Evolutionary conservation across 2,329 filamentous ascomycete species (phyloP).

Genomic region (Torrubiella hemipterigena): DNA sequence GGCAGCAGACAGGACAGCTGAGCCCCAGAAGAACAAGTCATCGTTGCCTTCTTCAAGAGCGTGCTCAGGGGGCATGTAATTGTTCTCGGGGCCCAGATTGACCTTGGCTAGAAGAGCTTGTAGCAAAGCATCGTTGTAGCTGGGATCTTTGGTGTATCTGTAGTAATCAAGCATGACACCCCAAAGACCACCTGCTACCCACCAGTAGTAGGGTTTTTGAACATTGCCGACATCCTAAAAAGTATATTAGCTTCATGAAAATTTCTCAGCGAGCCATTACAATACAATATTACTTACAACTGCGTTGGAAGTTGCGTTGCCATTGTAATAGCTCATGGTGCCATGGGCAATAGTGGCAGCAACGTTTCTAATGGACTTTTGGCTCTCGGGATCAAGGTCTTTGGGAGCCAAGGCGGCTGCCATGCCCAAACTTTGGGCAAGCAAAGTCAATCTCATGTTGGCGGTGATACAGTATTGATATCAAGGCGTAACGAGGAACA

Average conservation of each 20-base stretch:
- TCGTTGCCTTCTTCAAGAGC: constrained; percentile 52
- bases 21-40: constrained; percentile 57
- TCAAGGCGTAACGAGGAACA: no score
- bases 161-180: constrained; percentile 61
- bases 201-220: constrained; percentile 57
- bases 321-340: constrained; percentile 52
- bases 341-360: constrained; percentile 48
- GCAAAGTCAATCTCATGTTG: no score
- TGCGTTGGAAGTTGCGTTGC: constrained; percentile 42
- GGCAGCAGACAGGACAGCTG: constrained; percentile 50
- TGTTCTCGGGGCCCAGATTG: constrained; percentile 41
- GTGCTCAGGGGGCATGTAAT: constrained; percentile 49
- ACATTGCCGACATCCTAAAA: constrained; percentile 46
- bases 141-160: constrained; percentile 49
- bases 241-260: not conserved
- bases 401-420: no score
- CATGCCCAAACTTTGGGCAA: no score
- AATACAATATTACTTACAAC: constrained; percentile 18
- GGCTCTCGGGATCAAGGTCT: no score
- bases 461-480: no score
- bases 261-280: no score
- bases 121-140: constrained; percentile 47
- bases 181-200: constrained; percentile 54
- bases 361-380: constrained; percentile 50
- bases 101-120: constrained; percentile 44